A percentile compares a stretch with the other conserved stretches of the same genome.
Conservation (phyloP, 495 filamentous ascomycete genomes). For the Barbatosphaeria neglecta region DNA sequence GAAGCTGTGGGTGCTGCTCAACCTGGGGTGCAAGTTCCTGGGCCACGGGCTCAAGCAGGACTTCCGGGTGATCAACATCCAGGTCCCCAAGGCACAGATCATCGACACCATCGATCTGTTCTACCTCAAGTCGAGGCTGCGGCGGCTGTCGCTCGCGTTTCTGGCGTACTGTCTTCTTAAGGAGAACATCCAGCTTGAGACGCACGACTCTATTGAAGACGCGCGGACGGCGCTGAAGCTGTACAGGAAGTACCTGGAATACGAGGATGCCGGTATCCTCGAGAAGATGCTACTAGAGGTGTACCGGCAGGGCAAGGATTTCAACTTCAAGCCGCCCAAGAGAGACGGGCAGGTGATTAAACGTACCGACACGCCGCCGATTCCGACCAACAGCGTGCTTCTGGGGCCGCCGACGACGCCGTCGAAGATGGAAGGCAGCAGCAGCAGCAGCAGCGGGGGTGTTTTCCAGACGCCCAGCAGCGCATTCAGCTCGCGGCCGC, state of each 20-base stretch:
- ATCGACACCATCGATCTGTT: slow-evolving; percentile 88
- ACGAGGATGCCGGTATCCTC: slow-evolving; percentile 69
- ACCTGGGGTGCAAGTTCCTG: slow-evolving; percentile 86
- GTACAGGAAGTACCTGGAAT: slow-evolving; percentile 85
- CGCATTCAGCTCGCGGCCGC: neutral
- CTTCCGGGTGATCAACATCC: slow-evolving; percentile 95
- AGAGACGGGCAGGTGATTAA: slow-evolving; percentile 15
- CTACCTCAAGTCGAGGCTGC: slow-evolving; percentile 53
- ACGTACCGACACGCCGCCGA: slow-evolving; percentile 24
- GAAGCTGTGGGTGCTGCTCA: slow-evolving; percentile 92
- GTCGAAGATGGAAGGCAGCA: neutral
- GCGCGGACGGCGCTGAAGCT: slow-evolving; percentile 79
- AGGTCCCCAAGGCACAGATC: slow-evolving; percentile 81
- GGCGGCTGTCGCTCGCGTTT: slow-evolving; percentile 78
- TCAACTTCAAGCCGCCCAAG: slow-evolving; percentile 63
- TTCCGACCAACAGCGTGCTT: neutral
- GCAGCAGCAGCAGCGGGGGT: too few relatives aligned
- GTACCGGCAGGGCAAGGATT: slow-evolving; percentile 58
- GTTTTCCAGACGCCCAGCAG: neutral
- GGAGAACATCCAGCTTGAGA: slow-evolving; percentile 80
- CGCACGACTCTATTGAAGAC: slow-evolving; percentile 90
- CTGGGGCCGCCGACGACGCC: too few relatives aligned
- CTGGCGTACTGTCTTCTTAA: slow-evolving; percentile 79
- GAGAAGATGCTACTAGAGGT: slow-evolving; percentile 70
- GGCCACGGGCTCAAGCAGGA: slow-evolving; percentile 88